Conservation (phyloP, 495 filamentous ascomycete species). For the Pseudoneurospora amorphoporcata region DNA sequence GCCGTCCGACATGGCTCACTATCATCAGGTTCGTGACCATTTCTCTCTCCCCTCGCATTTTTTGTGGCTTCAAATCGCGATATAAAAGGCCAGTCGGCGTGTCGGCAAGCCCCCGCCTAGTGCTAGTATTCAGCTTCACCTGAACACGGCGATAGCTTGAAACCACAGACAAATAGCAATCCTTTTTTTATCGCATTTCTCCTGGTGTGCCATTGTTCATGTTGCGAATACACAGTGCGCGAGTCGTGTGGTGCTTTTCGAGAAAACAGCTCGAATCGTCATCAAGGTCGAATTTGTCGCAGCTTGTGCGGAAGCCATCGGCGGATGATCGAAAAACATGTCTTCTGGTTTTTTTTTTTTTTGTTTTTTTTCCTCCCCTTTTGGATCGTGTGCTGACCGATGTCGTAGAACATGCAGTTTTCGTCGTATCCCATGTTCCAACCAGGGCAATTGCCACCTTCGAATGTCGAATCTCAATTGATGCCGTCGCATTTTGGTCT, state of each 20-base stretch:
- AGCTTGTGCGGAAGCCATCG: neutral
- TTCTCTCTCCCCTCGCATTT: neutral
- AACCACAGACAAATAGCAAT: neutral
- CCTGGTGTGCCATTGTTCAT: neutral
- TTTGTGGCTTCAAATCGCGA: neutral
- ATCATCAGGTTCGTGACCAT: neutral
- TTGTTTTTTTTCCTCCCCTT: neutral
- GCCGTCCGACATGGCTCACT: neutral
- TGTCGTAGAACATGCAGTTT: neutral
- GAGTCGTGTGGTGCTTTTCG: neutral
- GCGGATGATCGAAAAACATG: neutral
- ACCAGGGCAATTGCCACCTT: neutral
- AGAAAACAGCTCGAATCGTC: neutral
- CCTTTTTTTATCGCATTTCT: neutral
- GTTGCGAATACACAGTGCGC: neutral
- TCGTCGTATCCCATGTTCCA: neutral
- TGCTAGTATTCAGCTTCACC: neutral
- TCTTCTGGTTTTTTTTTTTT: neutral
- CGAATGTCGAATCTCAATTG: neutral
- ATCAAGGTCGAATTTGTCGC: neutral
- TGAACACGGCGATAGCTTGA: neutral
- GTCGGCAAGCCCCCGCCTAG: neutral
- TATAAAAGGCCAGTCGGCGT: neutral
- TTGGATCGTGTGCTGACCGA: neutral
- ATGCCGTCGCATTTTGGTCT: neutral